phyloP scores from a whole-genome alignment of 1,139 yeast species.

The Zygosaccharomyces sapae region DNA sequence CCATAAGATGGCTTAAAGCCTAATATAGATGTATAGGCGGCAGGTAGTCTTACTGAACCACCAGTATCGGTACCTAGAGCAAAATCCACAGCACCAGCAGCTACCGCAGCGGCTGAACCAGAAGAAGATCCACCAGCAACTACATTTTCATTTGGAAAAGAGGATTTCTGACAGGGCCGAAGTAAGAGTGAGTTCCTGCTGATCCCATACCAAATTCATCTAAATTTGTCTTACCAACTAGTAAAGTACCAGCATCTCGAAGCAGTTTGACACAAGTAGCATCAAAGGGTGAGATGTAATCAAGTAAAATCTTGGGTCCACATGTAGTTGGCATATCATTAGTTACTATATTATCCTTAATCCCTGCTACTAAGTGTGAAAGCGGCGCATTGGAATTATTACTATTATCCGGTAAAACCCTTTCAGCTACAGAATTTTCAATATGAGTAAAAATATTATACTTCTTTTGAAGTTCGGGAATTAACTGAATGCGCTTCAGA shows the following conservation, averaged over 20 bases:
- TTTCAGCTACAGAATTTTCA: constrained; percentile 23
- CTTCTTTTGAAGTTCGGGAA: constrained; percentile 24
- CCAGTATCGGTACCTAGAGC: constrained; percentile 95
- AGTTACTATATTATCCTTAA: constrained; percentile 80
- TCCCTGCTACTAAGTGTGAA: constrained; percentile 38
- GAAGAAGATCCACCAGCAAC: constrained; percentile 93
- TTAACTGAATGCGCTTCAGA: constrained; percentile 12
- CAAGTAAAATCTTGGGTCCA: constrained; percentile 56
- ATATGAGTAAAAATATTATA: constrained; percentile 41
- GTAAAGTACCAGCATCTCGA: constrained; percentile 46
- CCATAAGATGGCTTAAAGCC: constrained; percentile 97
- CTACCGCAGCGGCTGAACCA: constrained; percentile 91
- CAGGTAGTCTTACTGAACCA: constrained; percentile 90
- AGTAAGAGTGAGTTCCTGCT: constrained; percentile 52
- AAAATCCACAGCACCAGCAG: constrained; percentile 62
- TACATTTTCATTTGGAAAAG: constrained; percentile 32
- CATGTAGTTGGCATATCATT: constrained; percentile 65
- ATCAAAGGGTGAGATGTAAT: constrained; percentile 70
- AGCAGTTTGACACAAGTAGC: constrained; percentile 67
- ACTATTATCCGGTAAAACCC: constrained; percentile 4
- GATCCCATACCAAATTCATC: constrained; percentile 99
- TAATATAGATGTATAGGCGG: constrained; percentile 73
- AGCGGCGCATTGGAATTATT: constrained; percentile 9
- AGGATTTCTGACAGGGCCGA: constrained; percentile 73
- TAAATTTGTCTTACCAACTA: constrained; percentile 80